Base-by-base conservation (phyloP, 768 basidiomycete genomes). In the Astraeus odoratus region DNA sequence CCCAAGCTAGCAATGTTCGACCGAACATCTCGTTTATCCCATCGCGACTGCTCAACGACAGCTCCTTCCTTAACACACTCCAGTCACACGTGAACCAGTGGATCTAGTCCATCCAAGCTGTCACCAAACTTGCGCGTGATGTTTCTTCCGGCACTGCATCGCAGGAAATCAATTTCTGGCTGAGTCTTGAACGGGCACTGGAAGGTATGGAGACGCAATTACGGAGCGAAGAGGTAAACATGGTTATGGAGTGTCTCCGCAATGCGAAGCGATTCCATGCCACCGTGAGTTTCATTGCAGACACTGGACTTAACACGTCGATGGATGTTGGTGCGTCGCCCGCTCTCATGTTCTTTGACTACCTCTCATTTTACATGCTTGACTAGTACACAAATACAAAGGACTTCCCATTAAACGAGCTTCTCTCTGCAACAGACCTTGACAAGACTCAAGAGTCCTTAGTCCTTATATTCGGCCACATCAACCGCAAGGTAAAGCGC, bases 91-190 rank as follows among this genome's bases (percentile, higher is more conserved):
- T 98, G 50, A 98, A 98, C 62, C 75, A 81, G 10, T 99, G 96
- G 96, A 96, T 98, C 70, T 96, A 96, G 67, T 85, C 92, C 24
- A 95, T 98, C 44, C 96, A 98, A 63, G 79, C 86, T 0, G 93
- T 98, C 41, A 98, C 96, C 5, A 96, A 95, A 61, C 78, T 99
- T n/a, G 83, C 80, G 2, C 74, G 96, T 19, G 95, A 98, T 56
- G 95, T 98, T 25, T 74, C 83, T 1, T 89, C 88, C 4, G 95
- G 95, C 2, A 98, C 95, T 0, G 95, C 96, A 2, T 94, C 91
- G 0, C 96, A 99, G 59, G 96, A 98, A 63, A 93, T 99, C 71
- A 98, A 98, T 65, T 98, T 99, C 58, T 98, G 96, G 96, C 71
- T 98, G 20, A 88, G 85, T 61, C 75, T 99, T 64, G 96, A 99